These are phyloP conservation scores for Pisolithus thermaeus DNA, from an alignment of 1,284 basidiomycete species.

Conservation along the genomic window DNA sequence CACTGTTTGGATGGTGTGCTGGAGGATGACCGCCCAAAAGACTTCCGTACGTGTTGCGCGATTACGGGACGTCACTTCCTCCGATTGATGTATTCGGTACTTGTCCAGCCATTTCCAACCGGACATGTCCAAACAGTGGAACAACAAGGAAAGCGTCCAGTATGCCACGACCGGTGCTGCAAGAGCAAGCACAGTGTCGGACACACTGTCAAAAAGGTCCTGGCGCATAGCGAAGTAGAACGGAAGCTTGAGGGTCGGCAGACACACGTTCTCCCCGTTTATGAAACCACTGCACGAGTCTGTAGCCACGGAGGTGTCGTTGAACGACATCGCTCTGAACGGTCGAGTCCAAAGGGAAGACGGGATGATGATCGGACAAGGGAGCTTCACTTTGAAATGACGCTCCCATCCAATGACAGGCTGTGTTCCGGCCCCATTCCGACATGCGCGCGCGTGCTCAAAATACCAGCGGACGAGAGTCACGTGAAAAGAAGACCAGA, in stretches of 20 bases:
- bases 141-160: slow-evolving; percentile 80
- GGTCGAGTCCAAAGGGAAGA: neutral
- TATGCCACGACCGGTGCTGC: slow-evolving; percentile 80
- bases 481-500: neutral
- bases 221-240: slow-evolving; percentile 60
- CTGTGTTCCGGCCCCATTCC: neutral
- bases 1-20: slow-evolving; percentile 82
- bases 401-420: neutral
- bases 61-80: slow-evolving; percentile 76
- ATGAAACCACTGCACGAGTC: slow-evolving; percentile 21
- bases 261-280: slow-evolving; percentile 21
- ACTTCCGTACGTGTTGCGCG: slow-evolving; percentile 70
- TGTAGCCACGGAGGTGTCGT: slow-evolving; percentile 1
- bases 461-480: neutral
- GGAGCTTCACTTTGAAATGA: neutral
- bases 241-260: slow-evolving; percentile 31
- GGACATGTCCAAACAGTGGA: slow-evolving; percentile 75
- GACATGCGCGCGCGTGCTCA: neutral
- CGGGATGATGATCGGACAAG: too few relatives aligned
- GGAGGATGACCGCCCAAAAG: slow-evolving; percentile 73
- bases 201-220: slow-evolving; percentile 53
- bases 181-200: slow-evolving; percentile 74
- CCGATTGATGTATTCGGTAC: slow-evolving; percentile 85
- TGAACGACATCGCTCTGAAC: neutral
- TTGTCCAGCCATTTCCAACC: slow-evolving; percentile 77